Percentiles rank a stretch among this genome's conserved stretches.
Evolutionary conservation across 73 alveolate species (phyloP).

Genomic region (Paraurostyla sp.): DNA sequence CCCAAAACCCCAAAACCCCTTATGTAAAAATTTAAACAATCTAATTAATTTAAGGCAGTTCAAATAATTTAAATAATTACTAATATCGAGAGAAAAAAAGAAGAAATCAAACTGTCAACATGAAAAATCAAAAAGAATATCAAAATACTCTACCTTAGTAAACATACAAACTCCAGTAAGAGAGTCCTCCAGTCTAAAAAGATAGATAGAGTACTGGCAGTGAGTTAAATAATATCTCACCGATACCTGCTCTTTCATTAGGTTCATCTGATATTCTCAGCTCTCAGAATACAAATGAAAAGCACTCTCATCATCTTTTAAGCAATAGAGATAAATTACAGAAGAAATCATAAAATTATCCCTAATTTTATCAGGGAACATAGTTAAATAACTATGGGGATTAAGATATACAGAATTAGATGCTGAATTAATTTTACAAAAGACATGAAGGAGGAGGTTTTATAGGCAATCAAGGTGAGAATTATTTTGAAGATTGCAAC

Average conservation of each 20-base stretch:
- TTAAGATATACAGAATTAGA: no score
- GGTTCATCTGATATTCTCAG: neutral
- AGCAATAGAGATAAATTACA: neutral
- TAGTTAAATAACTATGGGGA: no score
- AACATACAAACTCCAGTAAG: neutral
- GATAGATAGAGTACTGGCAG: neutral
- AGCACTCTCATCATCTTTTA: neutral
- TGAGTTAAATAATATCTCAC: slow-evolving; percentile 16
- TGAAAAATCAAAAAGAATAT: neutral
- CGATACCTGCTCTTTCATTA: neutral
- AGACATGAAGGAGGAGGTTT: no score
- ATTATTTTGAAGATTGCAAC: no score
- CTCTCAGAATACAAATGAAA: neutral
- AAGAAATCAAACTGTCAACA: slow-evolving; percentile 15
- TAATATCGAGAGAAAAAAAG: neutral
- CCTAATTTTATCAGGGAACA: no score
- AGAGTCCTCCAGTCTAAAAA: neutral
- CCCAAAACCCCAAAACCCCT: slow-evolving; percentile 17
- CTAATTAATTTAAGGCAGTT: neutral
- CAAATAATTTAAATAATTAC: slow-evolving; percentile 13
- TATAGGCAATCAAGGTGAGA: no score
- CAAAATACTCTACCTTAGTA: neutral
- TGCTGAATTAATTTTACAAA: no score
- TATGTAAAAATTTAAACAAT: neutral
- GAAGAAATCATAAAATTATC: neutral